These are phyloP conservation scores for Solanum paucissectum DNA, from an alignment of 257 asterid genomes.

Conservation along the genomic window DNA sequence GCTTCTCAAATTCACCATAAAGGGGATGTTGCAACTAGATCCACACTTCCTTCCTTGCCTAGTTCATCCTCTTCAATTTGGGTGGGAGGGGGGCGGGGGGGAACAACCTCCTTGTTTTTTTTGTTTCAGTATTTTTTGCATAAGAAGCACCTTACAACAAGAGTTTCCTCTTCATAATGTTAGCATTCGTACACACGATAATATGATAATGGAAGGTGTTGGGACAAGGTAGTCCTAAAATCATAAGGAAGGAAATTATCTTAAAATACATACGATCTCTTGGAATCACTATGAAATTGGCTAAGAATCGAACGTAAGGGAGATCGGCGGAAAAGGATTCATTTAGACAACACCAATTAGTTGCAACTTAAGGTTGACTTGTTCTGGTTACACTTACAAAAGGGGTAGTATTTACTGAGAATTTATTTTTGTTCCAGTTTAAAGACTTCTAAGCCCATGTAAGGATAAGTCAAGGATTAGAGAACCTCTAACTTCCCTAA, in stretches of 20 bases:
- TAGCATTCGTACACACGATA: background rate
- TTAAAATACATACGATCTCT: background rate
- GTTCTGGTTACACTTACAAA: background rate
- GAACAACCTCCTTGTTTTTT: background rate
- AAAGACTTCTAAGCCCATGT: background rate
- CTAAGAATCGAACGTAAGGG: background rate
- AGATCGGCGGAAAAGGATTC: background rate
- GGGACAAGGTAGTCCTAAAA: background rate
- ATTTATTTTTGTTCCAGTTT: background rate
- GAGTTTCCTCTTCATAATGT: background rate
- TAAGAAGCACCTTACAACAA: background rate
- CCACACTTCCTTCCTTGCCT: background rate
- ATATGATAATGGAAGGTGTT: background rate
- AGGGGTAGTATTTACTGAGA: background rate
- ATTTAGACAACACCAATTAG: background rate
- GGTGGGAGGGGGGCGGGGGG: background rate
- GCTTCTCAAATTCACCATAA: background rate
- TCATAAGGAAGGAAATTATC: background rate
- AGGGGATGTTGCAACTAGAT: background rate
- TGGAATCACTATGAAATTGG: background rate
- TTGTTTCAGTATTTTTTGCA: background rate
- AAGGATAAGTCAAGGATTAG: background rate
- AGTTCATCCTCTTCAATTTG: background rate
- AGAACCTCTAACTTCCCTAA: background rate
- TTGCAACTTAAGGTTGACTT: background rate